Evolutionary conservation across 2,329 filamentous ascomycete genomes (phyloP).

Genomic region (Ramichloridium luteum): DNA sequence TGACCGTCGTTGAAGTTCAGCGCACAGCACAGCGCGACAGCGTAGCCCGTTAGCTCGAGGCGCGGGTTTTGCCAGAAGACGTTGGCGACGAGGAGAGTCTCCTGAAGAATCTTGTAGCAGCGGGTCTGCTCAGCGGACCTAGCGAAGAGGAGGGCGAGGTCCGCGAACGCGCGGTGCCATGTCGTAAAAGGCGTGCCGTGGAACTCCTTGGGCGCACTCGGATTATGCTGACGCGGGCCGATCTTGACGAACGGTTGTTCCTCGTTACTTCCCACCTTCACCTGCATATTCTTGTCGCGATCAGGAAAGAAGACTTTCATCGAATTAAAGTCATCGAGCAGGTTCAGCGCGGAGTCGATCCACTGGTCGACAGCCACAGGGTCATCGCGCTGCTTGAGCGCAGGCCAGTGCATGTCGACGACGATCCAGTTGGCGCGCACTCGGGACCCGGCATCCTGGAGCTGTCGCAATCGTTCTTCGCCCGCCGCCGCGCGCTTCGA

Average conservation of each 20-base stretch:
- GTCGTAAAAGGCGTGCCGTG: slow-evolving; percentile 68
- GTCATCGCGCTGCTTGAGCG: slow-evolving; percentile 31
- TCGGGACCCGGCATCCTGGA: slow-evolving; percentile 12
- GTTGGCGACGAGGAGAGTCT: slow-evolving; percentile 61
- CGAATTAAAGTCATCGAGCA: slow-evolving; percentile 48
- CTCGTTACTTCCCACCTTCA: slow-evolving; percentile 29
- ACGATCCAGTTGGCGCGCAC: slow-evolving; percentile 27
- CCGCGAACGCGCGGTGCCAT: slow-evolving; percentile 84
- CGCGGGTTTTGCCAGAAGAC: slow-evolving; percentile 55
- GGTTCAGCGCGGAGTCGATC: slow-evolving; percentile 45
- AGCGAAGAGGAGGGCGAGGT: slow-evolving; percentile 70
- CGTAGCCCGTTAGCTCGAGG: slow-evolving; percentile 18
- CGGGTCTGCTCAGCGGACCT: slow-evolving; percentile 53
- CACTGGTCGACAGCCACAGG: slow-evolving; percentile 41
- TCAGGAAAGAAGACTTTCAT: slow-evolving; percentile 48
- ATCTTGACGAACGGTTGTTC: slow-evolving; percentile 2
- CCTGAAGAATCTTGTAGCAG: slow-evolving; percentile 68
- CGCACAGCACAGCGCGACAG: slow-evolving; percentile 49
- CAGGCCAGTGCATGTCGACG: slow-evolving; percentile 31
- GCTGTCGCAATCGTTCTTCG: slow-evolving; percentile 8
- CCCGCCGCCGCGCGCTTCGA: slow-evolving; percentile 6
- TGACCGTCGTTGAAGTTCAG: slow-evolving; percentile 67
- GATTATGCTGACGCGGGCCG: background rate
- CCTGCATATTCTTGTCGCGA: slow-evolving; percentile 36
- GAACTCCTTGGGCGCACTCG: slow-evolving; percentile 42